phyloP scores from a whole-genome alignment of 768 basidiomycete species.

The Hemileccinum impolitum region DNA sequence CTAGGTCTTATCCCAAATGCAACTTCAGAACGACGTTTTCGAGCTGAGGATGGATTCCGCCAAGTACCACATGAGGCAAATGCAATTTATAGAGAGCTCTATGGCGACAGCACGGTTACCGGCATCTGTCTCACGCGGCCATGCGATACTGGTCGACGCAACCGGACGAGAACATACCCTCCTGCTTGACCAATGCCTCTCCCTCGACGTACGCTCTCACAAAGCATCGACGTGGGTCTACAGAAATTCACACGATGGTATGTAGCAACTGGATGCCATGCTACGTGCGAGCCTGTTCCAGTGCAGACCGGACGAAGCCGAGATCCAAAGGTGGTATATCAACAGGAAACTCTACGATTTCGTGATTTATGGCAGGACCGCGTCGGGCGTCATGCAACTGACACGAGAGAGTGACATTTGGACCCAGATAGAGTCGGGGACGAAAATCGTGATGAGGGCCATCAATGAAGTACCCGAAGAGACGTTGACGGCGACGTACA shows the following conservation, averaged over 20 bases:
- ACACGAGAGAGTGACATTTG: background rate
- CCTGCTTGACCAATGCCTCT: slow-evolving; percentile 4
- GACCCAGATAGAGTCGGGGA: background rate
- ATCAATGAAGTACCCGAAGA: background rate
- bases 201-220: background rate
- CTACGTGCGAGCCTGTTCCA: background rate
- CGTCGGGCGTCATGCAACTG: background rate
- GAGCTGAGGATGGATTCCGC: background rate
- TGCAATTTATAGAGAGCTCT: background rate
- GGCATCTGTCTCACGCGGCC: background rate
- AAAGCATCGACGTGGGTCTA: background rate
- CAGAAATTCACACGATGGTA: background rate
- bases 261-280: slow-evolving; percentile 2
- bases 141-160: background rate
- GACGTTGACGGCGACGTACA: background rate
- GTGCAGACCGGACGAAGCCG: background rate
- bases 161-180: background rate
- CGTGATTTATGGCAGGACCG: background rate
- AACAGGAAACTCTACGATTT: slow-evolving; percentile 3
- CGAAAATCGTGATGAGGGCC: slow-evolving; percentile 2
- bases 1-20: background rate
- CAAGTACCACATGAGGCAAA: background rate
- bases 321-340: slow-evolving; percentile 2
- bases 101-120: background rate
- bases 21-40: background rate